phyloP scores from a whole-genome alignment of 2,329 filamentous ascomycete species.

The Karstenula rhodostoma region DNA sequence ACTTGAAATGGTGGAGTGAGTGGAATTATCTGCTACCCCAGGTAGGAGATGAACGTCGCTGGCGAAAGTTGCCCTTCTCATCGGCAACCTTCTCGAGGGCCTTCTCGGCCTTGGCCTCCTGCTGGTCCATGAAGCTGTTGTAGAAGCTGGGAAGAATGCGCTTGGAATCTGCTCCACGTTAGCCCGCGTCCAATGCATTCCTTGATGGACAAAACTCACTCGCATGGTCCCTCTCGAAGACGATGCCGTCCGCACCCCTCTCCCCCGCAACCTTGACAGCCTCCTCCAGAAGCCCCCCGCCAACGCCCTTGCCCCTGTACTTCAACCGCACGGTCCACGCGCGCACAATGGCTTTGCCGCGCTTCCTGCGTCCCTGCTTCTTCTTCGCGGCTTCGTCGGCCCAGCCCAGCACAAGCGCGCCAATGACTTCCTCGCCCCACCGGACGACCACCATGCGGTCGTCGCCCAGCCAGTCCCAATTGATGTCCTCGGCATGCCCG shows the following conservation, averaged over 20 bases:
- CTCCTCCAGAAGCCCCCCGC: constrained; percentile 74
- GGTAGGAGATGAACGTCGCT: constrained; percentile 46
- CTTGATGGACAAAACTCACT: constrained; percentile 61
- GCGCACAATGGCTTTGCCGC: constrained; percentile 75
- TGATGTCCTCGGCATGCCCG: constrained; percentile 66
- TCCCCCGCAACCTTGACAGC: constrained; percentile 73
- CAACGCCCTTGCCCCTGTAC: constrained; percentile 77
- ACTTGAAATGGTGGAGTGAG: not conserved
- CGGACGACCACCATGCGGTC: constrained; percentile 66
- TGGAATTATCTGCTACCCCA: constrained; percentile 45
- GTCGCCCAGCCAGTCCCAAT: constrained; percentile 68
- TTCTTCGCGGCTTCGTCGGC: constrained; percentile 59
- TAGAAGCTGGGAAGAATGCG: constrained; percentile 45
- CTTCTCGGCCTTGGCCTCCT: constrained; percentile 45
- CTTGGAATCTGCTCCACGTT: constrained; percentile 39
- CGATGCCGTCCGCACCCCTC: constrained; percentile 73
- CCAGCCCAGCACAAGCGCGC: constrained; percentile 73
- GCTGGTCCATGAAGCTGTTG: constrained; percentile 46
- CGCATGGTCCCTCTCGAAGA: constrained; percentile 80
- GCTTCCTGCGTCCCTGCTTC: constrained; percentile 56
- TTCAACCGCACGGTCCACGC: constrained; percentile 80
- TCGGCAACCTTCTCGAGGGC: constrained; percentile 49
- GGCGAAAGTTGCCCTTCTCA: constrained; percentile 50
- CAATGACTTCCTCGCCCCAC: constrained; percentile 74
- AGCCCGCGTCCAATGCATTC: constrained; percentile 16